A percentile compares a stretch with the other conserved stretches of the same genome.
Conservation (phyloP, 805 yeast species). For the Kockiozyma suomiensis region DNA sequence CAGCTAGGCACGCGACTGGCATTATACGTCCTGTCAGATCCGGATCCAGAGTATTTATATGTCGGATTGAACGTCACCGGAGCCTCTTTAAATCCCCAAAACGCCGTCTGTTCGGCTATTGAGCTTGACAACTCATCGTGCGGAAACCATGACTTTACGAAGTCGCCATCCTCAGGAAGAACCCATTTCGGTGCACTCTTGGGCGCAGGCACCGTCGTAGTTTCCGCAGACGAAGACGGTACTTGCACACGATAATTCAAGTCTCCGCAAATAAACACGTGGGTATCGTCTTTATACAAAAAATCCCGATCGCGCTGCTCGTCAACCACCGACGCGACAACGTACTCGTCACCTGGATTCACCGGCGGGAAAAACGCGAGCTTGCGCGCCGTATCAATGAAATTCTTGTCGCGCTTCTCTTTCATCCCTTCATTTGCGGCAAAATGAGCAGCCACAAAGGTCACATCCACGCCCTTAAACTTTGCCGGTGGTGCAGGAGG, state of each 20-base stretch:
- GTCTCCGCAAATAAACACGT: conserved; percentile 80
- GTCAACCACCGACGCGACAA: conserved; percentile 9
- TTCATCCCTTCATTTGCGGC: conserved; percentile 76
- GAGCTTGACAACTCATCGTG: conserved; percentile 57
- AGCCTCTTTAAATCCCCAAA: conserved; percentile 67
- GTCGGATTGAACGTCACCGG: conserved; percentile 74
- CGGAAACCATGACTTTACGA: conserved; percentile 38
- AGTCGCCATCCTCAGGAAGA: conserved; percentile 18
- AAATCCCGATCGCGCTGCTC: conserved; percentile 49
- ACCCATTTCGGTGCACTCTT: conserved; percentile 16
- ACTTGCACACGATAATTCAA: conserved; percentile 64
- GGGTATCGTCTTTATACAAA: conserved; percentile 55
- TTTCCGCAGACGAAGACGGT: not conserved
- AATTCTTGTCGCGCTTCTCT: conserved; percentile 56
- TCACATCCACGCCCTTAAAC: conserved; percentile 45
- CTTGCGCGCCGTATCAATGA: conserved; percentile 53
- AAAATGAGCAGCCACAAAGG: conserved; percentile 72
- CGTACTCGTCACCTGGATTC: conserved; percentile 18
- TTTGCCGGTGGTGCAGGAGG: conserved; percentile 9
- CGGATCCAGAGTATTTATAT: conserved; percentile 59
- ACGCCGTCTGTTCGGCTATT: conserved; percentile 44
- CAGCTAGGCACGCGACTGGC: conserved; percentile 74
- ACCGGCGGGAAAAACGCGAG: conserved; percentile 53
- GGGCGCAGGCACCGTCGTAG: not conserved
- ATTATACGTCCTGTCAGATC: conserved; percentile 49